Evolutionary conservation across 768 basidiomycete species (phyloP), one percentile per base, ranked within the genome.

Genomic region (Mycena belliarum): DNA sequence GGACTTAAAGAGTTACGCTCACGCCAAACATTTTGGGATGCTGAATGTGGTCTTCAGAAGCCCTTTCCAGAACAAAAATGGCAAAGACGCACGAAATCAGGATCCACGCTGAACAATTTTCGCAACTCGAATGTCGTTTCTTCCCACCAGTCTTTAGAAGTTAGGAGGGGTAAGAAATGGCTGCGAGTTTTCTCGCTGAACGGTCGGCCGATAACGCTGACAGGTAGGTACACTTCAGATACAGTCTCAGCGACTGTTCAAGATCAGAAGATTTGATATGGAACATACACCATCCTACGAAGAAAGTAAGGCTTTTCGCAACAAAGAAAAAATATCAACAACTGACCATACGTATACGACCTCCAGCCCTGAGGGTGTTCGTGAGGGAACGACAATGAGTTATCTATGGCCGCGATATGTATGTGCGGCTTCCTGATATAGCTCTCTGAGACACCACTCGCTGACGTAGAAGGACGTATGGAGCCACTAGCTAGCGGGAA

Each of bases 21-120:
- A 88, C 90, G 54, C 80, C 80, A 74, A 93, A 93, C 92, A 93
- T 93, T 74, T 91, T 92, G 0, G 89, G 89, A 71, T 93, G 89
- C 61, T 63, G 32, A 14, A 23, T 10, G 16, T 20, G 28, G 6
- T 32, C 3, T 20, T 41, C 47, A 37, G 40, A 35, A 25, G 14
- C 16, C 10, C 23, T 41, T 8, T 2, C 3, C 14, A 47, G 6
- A 11, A 33, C 11, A 33, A 15, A 21, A 42, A 43, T 20, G 20
- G 9, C 49, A 24, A 16, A 4, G 16, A 55, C 48, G 14, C 42
- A 63, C 61, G 68, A 92, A 93, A 72, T 91, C 93, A 4, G 88
- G 85, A 68, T 94, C 93, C 3, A 91, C 77, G 12, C 85, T 85
- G 67, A 93, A 93, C 10, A 93, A 68, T 61, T 86, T 87, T 63